Evolutionary conservation across 2,329 filamentous ascomycete genomes (phyloP).

Genomic region (Seiridium unicorne): DNA sequence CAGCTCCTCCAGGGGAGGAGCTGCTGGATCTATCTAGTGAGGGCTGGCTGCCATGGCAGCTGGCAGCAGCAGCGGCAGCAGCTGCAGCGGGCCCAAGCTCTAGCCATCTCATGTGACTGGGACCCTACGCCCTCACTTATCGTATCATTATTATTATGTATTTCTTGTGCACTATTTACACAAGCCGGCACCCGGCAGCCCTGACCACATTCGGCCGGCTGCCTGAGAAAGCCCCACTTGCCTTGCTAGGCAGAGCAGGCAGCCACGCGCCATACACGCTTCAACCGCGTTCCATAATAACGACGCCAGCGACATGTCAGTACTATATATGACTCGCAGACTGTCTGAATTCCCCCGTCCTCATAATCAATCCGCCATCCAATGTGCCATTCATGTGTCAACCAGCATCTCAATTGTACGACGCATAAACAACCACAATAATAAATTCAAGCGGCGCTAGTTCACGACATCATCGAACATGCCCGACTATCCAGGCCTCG

Average conservation of each 20-base stretch:
- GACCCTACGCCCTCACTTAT: no score
- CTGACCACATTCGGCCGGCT: no score
- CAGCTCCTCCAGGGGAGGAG: no score
- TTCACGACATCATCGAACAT: neutral
- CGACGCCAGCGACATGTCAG: neutral
- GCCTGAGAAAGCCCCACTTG: no score
- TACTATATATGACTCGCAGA: neutral
- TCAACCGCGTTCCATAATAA: neutral
- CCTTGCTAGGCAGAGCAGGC: neutral
- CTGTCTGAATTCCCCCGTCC: neutral
- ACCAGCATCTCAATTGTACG: neutral
- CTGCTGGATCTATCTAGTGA: no score
- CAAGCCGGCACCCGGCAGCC: no score
- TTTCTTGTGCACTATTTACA: no score
- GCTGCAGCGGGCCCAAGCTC: no score
- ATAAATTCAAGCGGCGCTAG: neutral
- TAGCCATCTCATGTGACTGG: no score
- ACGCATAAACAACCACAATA: neutral
- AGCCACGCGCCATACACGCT: neutral
- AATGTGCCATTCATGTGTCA: neutral
- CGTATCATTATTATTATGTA: no score
- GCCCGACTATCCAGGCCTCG: neutral
- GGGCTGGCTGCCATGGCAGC: no score
- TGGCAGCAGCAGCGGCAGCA: no score
- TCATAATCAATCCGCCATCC: neutral